These are phyloP conservation scores for Daldinia concentrica DNA, from an alignment of 495 filamentous ascomycete genomes.

Conservation along the genomic window DNA sequence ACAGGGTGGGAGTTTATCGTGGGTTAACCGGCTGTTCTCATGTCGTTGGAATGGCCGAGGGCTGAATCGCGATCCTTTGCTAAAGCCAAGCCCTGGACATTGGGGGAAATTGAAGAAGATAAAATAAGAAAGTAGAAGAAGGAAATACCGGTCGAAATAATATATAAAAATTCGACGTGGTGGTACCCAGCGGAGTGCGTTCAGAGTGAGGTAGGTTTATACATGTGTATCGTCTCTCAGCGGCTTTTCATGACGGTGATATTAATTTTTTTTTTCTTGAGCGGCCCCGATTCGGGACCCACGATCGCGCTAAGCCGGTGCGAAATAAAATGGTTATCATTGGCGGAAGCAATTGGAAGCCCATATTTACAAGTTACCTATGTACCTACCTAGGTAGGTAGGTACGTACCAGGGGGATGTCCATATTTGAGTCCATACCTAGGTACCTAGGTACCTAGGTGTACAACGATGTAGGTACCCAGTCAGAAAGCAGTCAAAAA, in stretches of 20 bases:
- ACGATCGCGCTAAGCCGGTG: conserved; percentile 15
- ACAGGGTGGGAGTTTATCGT: conserved; percentile 55
- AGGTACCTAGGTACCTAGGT: neutral
- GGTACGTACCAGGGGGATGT: neutral
- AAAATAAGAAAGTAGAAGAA: neutral
- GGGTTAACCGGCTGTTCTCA: conserved; percentile 41
- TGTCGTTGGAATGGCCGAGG: conserved; percentile 37
- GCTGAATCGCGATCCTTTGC: neutral
- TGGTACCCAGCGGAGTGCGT: neutral
- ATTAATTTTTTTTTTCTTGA: conserved; percentile 32
- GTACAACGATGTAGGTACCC: too few relatives aligned
- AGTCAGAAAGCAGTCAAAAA: too few relatives aligned
- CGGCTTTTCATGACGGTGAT: conserved; percentile 41
- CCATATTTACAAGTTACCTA: conserved; percentile 3
- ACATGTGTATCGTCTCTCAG: neutral
- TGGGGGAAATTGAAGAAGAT: conserved; percentile 1
- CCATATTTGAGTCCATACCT: too few relatives aligned
- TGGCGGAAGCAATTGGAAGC: neutral
- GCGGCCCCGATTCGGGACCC: conserved; percentile 4
- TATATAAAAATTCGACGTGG: neutral
- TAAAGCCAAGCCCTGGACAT: conserved; percentile 17
- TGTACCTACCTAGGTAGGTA: too few relatives aligned
- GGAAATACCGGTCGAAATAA: conserved; percentile 1
- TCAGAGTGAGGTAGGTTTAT: neutral
- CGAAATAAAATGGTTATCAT: conserved; percentile 9